Evolutionary conservation across 2,329 filamentous ascomycete genomes (phyloP).

Genomic region (Pseudogymnoascus sp.): DNA sequence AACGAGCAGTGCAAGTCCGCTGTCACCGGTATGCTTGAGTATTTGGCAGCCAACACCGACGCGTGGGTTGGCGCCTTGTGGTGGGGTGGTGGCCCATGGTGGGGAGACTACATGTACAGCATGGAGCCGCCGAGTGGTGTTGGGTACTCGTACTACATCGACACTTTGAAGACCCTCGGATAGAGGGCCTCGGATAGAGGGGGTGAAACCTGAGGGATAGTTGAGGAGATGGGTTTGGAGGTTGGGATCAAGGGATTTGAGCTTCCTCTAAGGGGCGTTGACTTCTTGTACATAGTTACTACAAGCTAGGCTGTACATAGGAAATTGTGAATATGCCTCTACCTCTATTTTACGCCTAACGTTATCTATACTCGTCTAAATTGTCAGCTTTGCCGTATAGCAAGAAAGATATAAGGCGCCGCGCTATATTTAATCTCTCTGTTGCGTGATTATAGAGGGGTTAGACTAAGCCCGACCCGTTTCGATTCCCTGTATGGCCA

Average conservation of each 20-base stretch:
- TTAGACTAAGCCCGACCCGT: background rate
- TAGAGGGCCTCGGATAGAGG: background rate
- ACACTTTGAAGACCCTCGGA: constrained; percentile 1
- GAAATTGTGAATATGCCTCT: background rate
- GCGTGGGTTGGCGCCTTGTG: constrained; percentile 38
- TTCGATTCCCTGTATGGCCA: background rate
- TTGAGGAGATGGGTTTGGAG: background rate
- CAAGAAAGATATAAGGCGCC: background rate
- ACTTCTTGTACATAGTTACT: background rate
- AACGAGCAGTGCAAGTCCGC: constrained; percentile 40
- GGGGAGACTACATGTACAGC: constrained; percentile 39
- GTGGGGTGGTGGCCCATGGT: constrained; percentile 46
- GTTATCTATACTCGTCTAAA: background rate
- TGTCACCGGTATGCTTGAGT: constrained; percentile 38
- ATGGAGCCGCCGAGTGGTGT: constrained; percentile 41
- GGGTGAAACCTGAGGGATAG: background rate
- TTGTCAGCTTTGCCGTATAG: background rate
- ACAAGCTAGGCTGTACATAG: background rate
- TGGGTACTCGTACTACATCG: constrained; percentile 29
- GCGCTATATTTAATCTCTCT: background rate
- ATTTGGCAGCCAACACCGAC: constrained; percentile 38
- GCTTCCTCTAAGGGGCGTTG: background rate
- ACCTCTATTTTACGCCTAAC: background rate
- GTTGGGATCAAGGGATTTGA: background rate
- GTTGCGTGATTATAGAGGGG: background rate